A percentile compares a stretch with the other conserved stretches of the same genome.
Conservation (phyloP, 2,329 filamentous ascomycete genomes). For the Pseudogymnoascus sp. region DNA sequence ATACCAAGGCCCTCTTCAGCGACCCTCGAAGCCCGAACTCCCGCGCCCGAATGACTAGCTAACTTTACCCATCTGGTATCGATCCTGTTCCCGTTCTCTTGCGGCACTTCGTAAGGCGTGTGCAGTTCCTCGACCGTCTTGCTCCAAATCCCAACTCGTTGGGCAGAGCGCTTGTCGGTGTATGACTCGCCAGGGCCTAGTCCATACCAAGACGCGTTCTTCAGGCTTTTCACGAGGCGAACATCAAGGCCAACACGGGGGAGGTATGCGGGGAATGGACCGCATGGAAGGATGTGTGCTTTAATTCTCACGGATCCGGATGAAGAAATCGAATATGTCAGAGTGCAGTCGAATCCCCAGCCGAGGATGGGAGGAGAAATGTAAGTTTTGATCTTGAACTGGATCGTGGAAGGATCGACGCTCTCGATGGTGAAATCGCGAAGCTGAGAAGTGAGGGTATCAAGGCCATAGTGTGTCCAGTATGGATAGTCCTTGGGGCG, state of each 20-base stretch:
- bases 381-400: slow-evolving; percentile 38
- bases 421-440: slow-evolving; percentile 31
- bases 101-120: slow-evolving; percentile 56
- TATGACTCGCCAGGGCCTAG: slow-evolving; percentile 57
- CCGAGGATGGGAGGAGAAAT: slow-evolving; percentile 51
- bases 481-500: slow-evolving; percentile 43
- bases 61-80: slow-evolving; percentile 48
- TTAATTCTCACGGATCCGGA: slow-evolving; percentile 39
- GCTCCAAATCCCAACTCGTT: slow-evolving; percentile 43
- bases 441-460: slow-evolving; percentile 38
- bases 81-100: slow-evolving; percentile 58
- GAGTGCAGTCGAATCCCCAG: slow-evolving; percentile 46
- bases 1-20: slow-evolving; percentile 34
- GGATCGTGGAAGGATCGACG: slow-evolving; percentile 25
- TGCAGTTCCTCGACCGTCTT: slow-evolving; percentile 41
- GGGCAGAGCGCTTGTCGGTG: slow-evolving; percentile 50
- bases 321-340: slow-evolving; percentile 43
- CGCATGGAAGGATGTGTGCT: slow-evolving; percentile 38
- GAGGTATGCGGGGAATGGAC: slow-evolving; percentile 43
- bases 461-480: slow-evolving; percentile 47
- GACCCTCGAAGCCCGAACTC: slow-evolving; percentile 25
- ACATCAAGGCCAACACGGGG: slow-evolving; percentile 56
- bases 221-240: slow-evolving; percentile 38
- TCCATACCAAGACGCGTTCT: slow-evolving; percentile 50
- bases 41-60: slow-evolving; percentile 23